Conservation (phyloP, 768 basidiomycete genomes). For the Pleurotus eryngii region DNA sequence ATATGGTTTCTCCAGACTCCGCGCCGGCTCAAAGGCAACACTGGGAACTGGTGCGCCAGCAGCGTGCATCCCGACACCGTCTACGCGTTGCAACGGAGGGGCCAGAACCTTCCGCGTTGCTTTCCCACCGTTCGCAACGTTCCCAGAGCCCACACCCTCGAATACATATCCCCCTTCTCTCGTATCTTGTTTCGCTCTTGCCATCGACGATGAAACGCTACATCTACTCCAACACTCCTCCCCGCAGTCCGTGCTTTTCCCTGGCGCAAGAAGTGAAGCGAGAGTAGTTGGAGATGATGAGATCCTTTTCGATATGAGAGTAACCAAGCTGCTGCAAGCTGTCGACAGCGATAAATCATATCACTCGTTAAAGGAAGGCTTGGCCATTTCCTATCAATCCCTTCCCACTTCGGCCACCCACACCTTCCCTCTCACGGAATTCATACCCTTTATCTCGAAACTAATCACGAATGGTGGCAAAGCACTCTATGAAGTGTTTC, state of each 20-base stretch:
- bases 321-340: conserved; percentile 9
- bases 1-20: not conserved
- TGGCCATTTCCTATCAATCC: conserved; percentile 8
- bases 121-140: not conserved
- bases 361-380: conserved; percentile 9
- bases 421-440: not conserved
- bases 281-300: not conserved
- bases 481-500: conserved; percentile 4
- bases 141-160: conserved; percentile 23
- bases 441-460: conserved; percentile 4
- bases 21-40: not conserved
- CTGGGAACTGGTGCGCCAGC: not conserved
- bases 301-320: conserved; percentile 1
- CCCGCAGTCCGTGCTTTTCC: conserved; percentile 29
- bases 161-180: conserved; percentile 33
- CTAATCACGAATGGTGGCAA: conserved; percentile 7
- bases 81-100: not conserved
- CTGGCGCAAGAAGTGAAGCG: conserved; percentile 13
- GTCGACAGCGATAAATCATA: not conserved
- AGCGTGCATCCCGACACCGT: not conserved
- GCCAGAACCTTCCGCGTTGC: not conserved
- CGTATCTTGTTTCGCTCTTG: conserved; percentile 30
- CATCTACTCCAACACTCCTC: conserved; percentile 32
- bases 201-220: conserved; percentile 33
- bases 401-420: not conserved